phyloP scores from a whole-genome alignment of 257 asterid species.

The Haberlea rhodopensis region DNA sequence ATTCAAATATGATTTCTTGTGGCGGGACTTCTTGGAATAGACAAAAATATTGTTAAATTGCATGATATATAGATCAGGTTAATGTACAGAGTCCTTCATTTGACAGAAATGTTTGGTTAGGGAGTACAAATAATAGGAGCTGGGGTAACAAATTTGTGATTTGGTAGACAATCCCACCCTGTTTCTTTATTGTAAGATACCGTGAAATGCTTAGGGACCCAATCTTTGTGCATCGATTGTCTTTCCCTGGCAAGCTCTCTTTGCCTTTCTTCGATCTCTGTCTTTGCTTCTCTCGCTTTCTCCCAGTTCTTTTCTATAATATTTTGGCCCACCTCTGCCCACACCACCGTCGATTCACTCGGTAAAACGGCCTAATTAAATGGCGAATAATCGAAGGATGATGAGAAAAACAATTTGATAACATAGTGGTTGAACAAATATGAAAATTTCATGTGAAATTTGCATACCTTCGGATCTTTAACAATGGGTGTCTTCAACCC shows the following conservation, averaged over 20 bases:
- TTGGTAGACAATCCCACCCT: constrained; percentile 70
- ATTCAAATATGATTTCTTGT: no score
- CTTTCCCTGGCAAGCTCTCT: constrained; percentile 55
- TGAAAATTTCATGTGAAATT: not conserved
- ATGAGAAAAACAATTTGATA: not conserved
- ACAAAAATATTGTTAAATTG: not conserved
- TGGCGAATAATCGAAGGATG: no score
- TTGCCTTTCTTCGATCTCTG: constrained; percentile 54
- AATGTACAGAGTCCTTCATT: not conserved
- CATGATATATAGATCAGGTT: not conserved
- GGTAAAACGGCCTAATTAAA: constrained; percentile 47
- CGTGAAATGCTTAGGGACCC: constrained; percentile 61
- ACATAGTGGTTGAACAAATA: not conserved
- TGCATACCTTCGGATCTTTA: constrained; percentile 54
- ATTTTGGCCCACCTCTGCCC: constrained; percentile 61
- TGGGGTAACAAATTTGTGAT: constrained; percentile 38
- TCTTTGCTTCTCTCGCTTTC: constrained; percentile 61
- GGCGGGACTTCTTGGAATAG: not conserved
- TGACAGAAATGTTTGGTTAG: not conserved
- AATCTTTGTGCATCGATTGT: constrained; percentile 37
- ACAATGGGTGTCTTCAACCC: constrained; percentile 60
- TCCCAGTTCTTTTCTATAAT: constrained; percentile 64
- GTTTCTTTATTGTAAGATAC: constrained; percentile 46
- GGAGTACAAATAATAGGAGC: constrained; percentile 68
- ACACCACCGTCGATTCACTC: constrained; percentile 63